Evolutionary conservation across 805 yeast genomes (phyloP).

Genomic region (Starmerella davenportii): DNA sequence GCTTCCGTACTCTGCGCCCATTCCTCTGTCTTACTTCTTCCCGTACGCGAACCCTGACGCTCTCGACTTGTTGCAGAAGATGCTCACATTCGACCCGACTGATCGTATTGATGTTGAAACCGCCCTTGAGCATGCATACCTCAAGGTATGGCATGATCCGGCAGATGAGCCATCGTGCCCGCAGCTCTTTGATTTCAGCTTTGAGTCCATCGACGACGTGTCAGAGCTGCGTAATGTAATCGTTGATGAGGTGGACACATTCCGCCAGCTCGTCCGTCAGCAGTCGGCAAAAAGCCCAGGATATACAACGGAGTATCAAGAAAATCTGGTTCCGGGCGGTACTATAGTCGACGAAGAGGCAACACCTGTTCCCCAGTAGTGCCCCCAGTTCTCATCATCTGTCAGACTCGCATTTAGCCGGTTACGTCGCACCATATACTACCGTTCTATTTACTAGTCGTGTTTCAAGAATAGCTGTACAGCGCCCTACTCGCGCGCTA

Average conservation of each 20-base stretch:
- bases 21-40: conserved; percentile 34
- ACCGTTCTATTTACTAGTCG: background rate
- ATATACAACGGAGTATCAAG: background rate
- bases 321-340: background rate
- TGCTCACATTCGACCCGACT: conserved; percentile 68
- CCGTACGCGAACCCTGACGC: conserved; percentile 46
- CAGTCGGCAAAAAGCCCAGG: conserved; percentile 4
- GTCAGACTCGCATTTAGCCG: no score
- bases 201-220: conserved; percentile 67
- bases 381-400: no score
- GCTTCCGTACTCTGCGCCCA: conserved; percentile 51
- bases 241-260: conserved; percentile 49
- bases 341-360: background rate
- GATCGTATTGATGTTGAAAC: conserved; percentile 68
- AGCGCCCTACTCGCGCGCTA: no score
- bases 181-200: conserved; percentile 74
- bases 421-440: background rate
- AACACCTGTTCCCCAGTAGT: background rate
- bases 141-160: conserved; percentile 81
- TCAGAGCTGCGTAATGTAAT: conserved; percentile 62
- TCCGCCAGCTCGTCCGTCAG: conserved; percentile 16
- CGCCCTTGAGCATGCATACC: conserved; percentile 74
- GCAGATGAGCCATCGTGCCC: conserved; percentile 82
- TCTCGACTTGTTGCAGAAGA: conserved; percentile 44
- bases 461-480: background rate